phyloP scores from a whole-genome alignment of 2,329 filamentous ascomycete genomes.

The Stylonectria norvegica region DNA sequence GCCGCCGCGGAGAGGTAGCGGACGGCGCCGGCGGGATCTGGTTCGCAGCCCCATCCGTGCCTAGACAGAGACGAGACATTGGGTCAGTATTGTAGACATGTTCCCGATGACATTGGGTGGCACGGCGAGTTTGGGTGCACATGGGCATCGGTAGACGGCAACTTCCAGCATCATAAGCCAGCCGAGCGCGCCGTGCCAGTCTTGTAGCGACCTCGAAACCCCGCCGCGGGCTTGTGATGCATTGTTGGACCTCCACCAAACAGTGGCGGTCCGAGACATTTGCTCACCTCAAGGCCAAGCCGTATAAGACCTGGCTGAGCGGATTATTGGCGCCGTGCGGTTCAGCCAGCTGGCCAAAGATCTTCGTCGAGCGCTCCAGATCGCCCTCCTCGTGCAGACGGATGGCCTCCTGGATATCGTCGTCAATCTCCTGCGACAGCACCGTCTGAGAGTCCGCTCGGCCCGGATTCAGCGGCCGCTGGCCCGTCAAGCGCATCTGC shows the following conservation, averaged over 20 bases:
- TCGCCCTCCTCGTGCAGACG: slow-evolving; percentile 83
- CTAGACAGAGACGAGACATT: slow-evolving; percentile 40
- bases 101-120: slow-evolving; percentile 1
- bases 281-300: slow-evolving; percentile 77
- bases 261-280: slow-evolving; percentile 14
- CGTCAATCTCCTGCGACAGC: slow-evolving; percentile 54
- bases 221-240: background rate
- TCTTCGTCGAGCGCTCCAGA: slow-evolving; percentile 71
- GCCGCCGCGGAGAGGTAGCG: slow-evolving; percentile 85
- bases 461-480: no score
- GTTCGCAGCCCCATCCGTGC: slow-evolving; percentile 87
- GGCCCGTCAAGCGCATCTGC: slow-evolving; percentile 22
- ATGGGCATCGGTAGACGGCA: no score
- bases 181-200: no score
- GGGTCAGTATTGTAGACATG: slow-evolving; percentile 14
- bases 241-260: background rate
- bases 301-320: slow-evolving; percentile 91
- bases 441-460: slow-evolving; percentile 37
- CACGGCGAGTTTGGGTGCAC: no score
- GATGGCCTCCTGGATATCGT: slow-evolving; percentile 93
- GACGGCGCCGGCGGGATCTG: slow-evolving; percentile 70
- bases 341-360: slow-evolving; percentile 83
- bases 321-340: slow-evolving; percentile 85
- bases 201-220: no score
- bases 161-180: no score